A percentile compares a stretch with the other conserved stretches of the same genome.
Evolutionary conservation across 1,284 basidiomycete species (phyloP).

Genomic region (Heliocybe sulcata): DNA sequence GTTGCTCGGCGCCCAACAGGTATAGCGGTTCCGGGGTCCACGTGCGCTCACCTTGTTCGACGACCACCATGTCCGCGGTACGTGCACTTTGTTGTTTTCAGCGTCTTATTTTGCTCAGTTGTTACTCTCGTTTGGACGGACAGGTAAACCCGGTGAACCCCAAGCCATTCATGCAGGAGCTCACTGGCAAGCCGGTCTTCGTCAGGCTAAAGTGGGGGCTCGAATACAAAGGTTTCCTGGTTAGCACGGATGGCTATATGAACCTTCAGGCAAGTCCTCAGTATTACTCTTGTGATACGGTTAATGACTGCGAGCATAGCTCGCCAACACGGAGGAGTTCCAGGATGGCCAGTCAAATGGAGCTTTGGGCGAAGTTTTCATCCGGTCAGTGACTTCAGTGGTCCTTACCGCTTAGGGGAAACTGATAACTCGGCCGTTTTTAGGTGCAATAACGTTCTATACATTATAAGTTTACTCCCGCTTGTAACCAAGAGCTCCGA

Average conservation of each 20-base stretch:
- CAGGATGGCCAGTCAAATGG: slow-evolving; percentile 96
- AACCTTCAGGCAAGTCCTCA: slow-evolving; percentile 81
- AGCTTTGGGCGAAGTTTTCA: slow-evolving; percentile 96
- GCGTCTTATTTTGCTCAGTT: slow-evolving; percentile 6
- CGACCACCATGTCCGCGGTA: slow-evolving; percentile 52
- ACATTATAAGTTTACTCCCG: slow-evolving; percentile 67
- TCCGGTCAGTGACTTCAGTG: slow-evolving; percentile 54
- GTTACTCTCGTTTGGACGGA: slow-evolving; percentile 1
- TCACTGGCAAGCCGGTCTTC: slow-evolving; percentile 95
- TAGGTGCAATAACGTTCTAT: slow-evolving; percentile 88
- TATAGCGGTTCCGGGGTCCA: not conserved
- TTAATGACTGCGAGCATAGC: slow-evolving; percentile 34
- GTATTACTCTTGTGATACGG: slow-evolving; percentile 5
- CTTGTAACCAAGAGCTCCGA: slow-evolving; percentile 2
- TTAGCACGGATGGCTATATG: slow-evolving; percentile 99
- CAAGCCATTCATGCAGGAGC: slow-evolving; percentile 97
- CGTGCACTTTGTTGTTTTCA: slow-evolving; percentile 18
- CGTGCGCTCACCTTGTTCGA: slow-evolving; percentile 10
- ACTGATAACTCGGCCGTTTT: slow-evolving; percentile 6
- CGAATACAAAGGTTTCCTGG: slow-evolving; percentile 98
- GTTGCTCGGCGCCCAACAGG: too few species aligned
- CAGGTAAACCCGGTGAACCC: slow-evolving; percentile 95
- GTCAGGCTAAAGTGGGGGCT: slow-evolving; percentile 98
- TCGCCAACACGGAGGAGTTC: slow-evolving; percentile 98
- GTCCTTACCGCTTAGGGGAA: slow-evolving; percentile 3